Evolutionary conservation across 306 rosid genomes (phyloP).

Genomic region (Crotalaria pallida): DNA sequence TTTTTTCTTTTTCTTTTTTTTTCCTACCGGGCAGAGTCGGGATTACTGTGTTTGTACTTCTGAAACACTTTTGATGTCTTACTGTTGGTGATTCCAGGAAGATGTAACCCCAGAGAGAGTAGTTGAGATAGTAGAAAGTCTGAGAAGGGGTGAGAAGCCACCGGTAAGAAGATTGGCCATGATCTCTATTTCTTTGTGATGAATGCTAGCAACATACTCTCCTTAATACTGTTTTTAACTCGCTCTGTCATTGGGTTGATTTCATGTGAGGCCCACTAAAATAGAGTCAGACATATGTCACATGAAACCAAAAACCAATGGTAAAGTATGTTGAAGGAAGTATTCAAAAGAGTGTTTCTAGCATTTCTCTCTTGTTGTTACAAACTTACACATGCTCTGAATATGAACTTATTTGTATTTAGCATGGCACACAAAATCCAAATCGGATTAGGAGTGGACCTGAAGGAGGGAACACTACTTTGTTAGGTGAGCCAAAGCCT

Average conservation of each 20-base stretch:
- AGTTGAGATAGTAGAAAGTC: constrained; percentile 74
- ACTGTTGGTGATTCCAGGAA: constrained; percentile 56
- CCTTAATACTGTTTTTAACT: too few relatives aligned
- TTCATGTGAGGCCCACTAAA: too few relatives aligned
- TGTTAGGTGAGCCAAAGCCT: constrained; percentile 69
- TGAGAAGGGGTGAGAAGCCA: constrained; percentile 85
- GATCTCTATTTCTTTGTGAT: too few relatives aligned
- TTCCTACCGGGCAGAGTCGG: not conserved
- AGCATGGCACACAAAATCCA: constrained; percentile 93
- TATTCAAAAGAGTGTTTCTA: too few relatives aligned
- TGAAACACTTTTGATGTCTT: not conserved
- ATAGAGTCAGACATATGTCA: too few relatives aligned
- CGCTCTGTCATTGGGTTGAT: too few relatives aligned
- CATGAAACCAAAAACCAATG: too few relatives aligned
- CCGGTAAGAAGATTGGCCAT: constrained; percentile 54
- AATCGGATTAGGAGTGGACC: constrained; percentile 72
- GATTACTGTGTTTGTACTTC: not conserved
- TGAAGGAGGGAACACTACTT: constrained; percentile 92
- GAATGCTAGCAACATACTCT: too few relatives aligned
- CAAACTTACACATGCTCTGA: not conserved
- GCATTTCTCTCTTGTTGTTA: not conserved
- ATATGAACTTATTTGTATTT: constrained; percentile 4
- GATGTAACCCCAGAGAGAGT: constrained; percentile 83
- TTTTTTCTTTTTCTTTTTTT: not conserved
- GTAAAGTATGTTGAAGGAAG: too few relatives aligned